phyloP scores from a whole-genome alignment of 164 flowering plant genomes.

The Nymphaea thermarum region DNA sequence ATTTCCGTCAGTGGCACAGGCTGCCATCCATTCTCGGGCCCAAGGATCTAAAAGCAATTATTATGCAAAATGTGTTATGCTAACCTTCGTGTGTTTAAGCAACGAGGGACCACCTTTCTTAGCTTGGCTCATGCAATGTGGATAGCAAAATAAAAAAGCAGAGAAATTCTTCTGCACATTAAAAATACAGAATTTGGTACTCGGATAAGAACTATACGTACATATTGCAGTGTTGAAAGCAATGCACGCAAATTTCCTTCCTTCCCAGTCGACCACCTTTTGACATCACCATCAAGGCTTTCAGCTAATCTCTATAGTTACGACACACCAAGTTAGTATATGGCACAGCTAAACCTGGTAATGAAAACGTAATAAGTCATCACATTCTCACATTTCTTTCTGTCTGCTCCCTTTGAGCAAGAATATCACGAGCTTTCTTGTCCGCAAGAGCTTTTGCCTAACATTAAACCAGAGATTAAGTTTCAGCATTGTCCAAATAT shows the following conservation, averaged over 20 bases:
- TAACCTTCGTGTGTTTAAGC: not conserved
- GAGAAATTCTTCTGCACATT: not conserved
- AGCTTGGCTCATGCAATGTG: not conserved
- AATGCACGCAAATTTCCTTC: constrained; percentile 80
- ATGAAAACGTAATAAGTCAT: not conserved
- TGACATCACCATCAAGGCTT: constrained; percentile 77
- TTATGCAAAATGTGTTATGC: no score
- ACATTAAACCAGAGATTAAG: constrained; percentile 6
- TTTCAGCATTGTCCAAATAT: not conserved
- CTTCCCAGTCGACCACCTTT: constrained; percentile 90
- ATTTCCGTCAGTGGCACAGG: constrained; percentile 73
- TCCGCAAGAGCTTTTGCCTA: constrained; percentile 96
- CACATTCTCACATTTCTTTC: constrained; percentile 58
- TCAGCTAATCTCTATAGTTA: constrained; percentile 70
- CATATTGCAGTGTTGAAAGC: constrained; percentile 93
- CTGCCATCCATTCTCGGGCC: constrained; percentile 91
- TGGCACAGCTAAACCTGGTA: no score
- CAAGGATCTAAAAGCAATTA: constrained; percentile 53
- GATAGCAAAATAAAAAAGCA: not conserved
- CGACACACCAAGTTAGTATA: not conserved
- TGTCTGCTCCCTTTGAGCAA: constrained; percentile 76
- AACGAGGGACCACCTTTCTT: no score
- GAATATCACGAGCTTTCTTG: constrained; percentile 81
- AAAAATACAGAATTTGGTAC: not conserved
- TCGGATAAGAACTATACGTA: constrained; percentile 21